Evolutionary conservation across 345 rosid genomes (phyloP).

Genomic region (Eucalyptus regnans): DNA sequence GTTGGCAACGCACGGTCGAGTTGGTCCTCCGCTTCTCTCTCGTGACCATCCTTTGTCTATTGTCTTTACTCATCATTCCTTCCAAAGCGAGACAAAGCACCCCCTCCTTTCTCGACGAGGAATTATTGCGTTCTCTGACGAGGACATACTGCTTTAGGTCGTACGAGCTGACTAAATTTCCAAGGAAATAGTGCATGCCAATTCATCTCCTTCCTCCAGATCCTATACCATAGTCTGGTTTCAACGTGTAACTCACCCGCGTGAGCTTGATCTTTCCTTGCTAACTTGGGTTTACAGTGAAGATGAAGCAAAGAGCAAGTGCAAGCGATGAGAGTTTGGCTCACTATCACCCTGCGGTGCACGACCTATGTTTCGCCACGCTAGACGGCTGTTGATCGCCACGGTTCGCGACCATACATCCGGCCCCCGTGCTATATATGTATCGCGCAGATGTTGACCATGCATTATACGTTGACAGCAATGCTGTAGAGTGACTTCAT

Average conservation of each 20-base stretch:
- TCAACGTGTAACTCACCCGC: not conserved
- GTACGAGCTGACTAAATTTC: not conserved
- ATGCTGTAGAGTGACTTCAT: not conserved
- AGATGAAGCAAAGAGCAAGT: not conserved
- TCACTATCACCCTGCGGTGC: not conserved
- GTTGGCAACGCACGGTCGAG: not conserved
- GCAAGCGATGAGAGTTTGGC: not conserved
- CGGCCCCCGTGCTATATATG: not conserved
- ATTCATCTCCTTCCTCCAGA: not conserved
- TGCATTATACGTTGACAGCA: not conserved
- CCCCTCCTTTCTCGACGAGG: not conserved
- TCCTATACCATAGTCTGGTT: not conserved
- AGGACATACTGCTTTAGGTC: not conserved
- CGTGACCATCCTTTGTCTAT: not conserved
- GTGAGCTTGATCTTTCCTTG: not conserved
- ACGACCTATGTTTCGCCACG: not conserved
- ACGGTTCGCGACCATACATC: not conserved
- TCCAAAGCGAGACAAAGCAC: not conserved
- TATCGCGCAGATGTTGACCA: not conserved
- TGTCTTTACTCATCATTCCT: not conserved
- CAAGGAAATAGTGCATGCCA: not conserved
- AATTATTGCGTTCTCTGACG: not conserved
- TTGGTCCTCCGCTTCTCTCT: not conserved
- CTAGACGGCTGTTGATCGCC: not conserved
- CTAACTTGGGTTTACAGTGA: not conserved